Evolutionary conservation across 2,329 filamentous ascomycete genomes (phyloP), one percentile per base, ranked within the genome.

Genomic region (Ilyonectria mors-panacis): DNA sequence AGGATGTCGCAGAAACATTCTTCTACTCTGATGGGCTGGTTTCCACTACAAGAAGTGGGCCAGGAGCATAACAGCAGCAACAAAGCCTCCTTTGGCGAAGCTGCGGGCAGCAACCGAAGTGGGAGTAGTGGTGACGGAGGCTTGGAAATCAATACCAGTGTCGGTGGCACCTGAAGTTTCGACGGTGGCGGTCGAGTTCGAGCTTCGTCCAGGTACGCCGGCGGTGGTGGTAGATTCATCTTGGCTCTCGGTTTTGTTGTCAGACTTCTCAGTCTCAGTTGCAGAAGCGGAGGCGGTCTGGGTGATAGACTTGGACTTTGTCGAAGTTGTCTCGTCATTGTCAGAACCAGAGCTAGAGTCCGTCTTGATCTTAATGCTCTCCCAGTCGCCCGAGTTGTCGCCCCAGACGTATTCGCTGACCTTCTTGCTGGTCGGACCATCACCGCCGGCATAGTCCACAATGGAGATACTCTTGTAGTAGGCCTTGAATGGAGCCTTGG

Each of bases 381-480:
- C 42, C 75, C 79, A 82, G 19, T 75, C 79, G 58, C 84, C 84
- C 26, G 82, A 78, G 37, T 78, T 78, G 66, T 84, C 83, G 12
- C 77, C 74, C 47, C 80, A 86, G 37, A 79, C 63, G 72, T 86
- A 86, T 64, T 82, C 76, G 71, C 77, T 78, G 42, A 84, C 82
- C 19, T 77, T 77, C 69, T 78, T 74, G 54, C 69, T 73, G 1
- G 73, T 74, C 2, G 75, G 71, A 3, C 55, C 63, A 28, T 80
- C 78, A 65, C 80, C 81, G 39, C 82, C 81, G 64, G 81, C 79
- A 70, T 85, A 85, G 70, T 86, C 84, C 53, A 78, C 73, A 63
- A 86, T 80, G 35, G 75, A 81, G 63, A 86, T 75, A 59, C 79
- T 80, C 81, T 85, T 81, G 78, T 85, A 84, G 76, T 81, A 81